Evolutionary conservation across 2,329 filamentous ascomycete genomes (phyloP), one percentile per base, ranked within the genome.

Genomic region (Xylariaceae sp.): DNA sequence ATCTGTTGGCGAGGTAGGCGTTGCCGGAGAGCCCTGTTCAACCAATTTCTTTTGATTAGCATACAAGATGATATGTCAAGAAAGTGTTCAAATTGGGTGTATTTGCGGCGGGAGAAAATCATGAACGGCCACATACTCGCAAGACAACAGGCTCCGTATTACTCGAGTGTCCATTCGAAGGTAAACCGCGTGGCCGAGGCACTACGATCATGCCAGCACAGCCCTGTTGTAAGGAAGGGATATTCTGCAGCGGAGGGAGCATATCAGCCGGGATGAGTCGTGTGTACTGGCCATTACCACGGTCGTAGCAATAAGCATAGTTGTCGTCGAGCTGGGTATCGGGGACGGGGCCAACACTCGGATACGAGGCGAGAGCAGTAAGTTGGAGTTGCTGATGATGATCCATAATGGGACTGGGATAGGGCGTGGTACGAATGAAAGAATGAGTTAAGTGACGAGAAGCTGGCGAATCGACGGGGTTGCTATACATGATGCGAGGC

Each of bases 221-320:
- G 34, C 65, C 67, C 9, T 63, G 53, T 64, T 80, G 72, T 1
- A 69, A 51, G 1, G 71, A 61, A 1, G 76, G 74, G 4, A 84
- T 68, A 42, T 75, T 67, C 36, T 63, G 72, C 15, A 76, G 76
- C 49, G 64, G 70, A 74, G 30, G 76, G 10, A 84, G 67, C 68
- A 74, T 71, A 56, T 85, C 81, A 0, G 77, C 80, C 0, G 79
- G 79, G 13, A 84, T 70, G 0, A 85, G 74, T 2, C 76, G 72
- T 5, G 81, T 83, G 54, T 74, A 78, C 44, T 71, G 68, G 3
- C 81, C 81, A 54, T 81, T 75, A 8, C 76, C 76, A 6, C 81
- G 67, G 48, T 78, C 74, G 49, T 79, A 74, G 58, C 74, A 81
- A 64, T 84, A 84, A 1, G 71, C 74, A 51, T 73, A 77, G 13